These are phyloP conservation scores for Zygoascus bituminiphila DNA, from an alignment of 805 yeast genomes.

Conservation along the genomic window DNA sequence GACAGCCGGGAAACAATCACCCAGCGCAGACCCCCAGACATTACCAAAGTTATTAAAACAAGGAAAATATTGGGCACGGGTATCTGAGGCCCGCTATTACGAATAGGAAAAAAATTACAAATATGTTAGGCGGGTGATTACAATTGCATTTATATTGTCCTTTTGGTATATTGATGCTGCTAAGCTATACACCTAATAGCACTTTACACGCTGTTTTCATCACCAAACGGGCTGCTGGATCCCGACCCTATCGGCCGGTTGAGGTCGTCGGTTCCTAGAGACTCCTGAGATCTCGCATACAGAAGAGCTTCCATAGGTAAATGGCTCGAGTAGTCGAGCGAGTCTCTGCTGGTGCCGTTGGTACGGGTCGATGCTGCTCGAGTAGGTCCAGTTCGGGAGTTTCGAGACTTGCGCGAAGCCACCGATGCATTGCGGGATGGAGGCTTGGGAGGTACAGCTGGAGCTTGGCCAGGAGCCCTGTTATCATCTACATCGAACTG, in stretches of 20 bases:
- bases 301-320: background rate
- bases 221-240: background rate
- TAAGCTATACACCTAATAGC: background rate
- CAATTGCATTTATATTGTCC: background rate
- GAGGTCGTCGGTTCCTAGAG: background rate
- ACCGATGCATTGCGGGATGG: background rate
- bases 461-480: background rate
- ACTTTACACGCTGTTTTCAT: background rate
- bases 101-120: background rate
- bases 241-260: background rate
- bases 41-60: background rate
- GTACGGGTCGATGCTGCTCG: background rate
- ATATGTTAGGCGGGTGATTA: background rate
- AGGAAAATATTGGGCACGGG: background rate
- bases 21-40: background rate
- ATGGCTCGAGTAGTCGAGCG: background rate
- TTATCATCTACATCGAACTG: constrained; percentile 11
- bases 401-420: background rate
- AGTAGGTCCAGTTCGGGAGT: background rate
- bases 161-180: background rate
- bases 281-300: background rate
- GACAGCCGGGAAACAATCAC: background rate
- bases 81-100: background rate
- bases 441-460: background rate
- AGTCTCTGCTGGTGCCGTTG: constrained; percentile 2